phyloP scores from a whole-genome alignment of 2,329 filamentous ascomycete species.

The Talaromyces sp. region DNA sequence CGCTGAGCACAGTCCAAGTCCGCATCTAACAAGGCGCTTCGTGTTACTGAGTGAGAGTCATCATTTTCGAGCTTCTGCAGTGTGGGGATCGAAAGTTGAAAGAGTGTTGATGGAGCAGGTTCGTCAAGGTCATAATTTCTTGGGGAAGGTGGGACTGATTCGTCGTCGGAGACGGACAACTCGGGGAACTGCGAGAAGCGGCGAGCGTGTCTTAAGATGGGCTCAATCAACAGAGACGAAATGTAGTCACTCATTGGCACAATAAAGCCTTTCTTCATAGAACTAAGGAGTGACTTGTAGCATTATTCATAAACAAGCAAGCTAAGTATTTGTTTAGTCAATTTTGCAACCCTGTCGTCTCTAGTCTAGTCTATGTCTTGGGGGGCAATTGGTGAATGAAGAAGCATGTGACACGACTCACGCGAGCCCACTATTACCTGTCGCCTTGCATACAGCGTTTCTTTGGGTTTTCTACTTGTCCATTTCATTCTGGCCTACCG shows the following conservation, averaged over 20 bases:
- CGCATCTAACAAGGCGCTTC: neutral
- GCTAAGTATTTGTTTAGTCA: neutral
- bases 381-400: neutral
- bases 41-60: neutral
- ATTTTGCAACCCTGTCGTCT: neutral
- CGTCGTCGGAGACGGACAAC: slow-evolving; percentile 14
- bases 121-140: slow-evolving; percentile 20
- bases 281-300: neutral
- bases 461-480: neutral
- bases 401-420: slow-evolving; percentile 15
- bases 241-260: slow-evolving; percentile 45
- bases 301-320: neutral
- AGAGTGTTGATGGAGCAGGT: slow-evolving; percentile 10
- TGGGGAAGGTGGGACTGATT: slow-evolving; percentile 22
- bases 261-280: neutral
- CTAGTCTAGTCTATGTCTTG: neutral
- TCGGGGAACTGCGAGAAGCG: slow-evolving; percentile 34
- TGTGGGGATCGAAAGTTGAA: slow-evolving; percentile 21
- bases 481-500: neutral
- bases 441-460: slow-evolving; percentile 12
- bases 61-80: slow-evolving; percentile 15
- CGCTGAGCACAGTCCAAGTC: slow-evolving; percentile 4
- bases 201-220: slow-evolving; percentile 43
- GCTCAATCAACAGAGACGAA: slow-evolving; percentile 43
- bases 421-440: slow-evolving; percentile 4